Evolutionary conservation across 352 stramenopile genomes (phyloP), one percentile per base, ranked within the genome.

Genomic region (Pythium phragmiticola): DNA sequence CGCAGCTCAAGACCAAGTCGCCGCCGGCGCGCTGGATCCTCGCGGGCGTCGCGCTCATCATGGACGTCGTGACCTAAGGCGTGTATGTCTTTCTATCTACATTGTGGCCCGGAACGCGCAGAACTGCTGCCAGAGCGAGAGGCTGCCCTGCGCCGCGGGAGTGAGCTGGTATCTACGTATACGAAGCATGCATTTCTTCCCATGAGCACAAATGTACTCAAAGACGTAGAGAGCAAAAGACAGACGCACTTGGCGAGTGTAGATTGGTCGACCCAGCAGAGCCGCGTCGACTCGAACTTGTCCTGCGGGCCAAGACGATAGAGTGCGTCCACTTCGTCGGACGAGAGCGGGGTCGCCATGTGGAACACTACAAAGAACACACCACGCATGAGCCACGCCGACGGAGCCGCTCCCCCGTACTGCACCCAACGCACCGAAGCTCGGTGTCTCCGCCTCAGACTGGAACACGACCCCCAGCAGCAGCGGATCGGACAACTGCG

Each of bases 1-100:
- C 96, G 5, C 96, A 99, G 70, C 87, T 99, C 61, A 99, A 98
- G 76, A 99, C 97, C 54, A 98, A 98, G 66, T 96, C 90, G 4
- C 90, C 95, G 1, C 80, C 95, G 0, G 90, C 91, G 9, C 76
- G 96, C 17, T 99, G 97, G 97, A 78, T 98, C 6, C 79, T 99
- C 23, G 97, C 97, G 3, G 95, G 97, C 23, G 95, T 99, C 34
- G 92, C 94, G 16, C 80, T 99, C 9, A 97, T 99, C 67, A 97
- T 98, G 77, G 97, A 99, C 49, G 84, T 95, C n/a, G 80, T 88
- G 39, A 23, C 21, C 6, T 60, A 51, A 59, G 23, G 26, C 2
- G 39, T 46, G 13, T n/a, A 42, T 50, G 6, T 46, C 14, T 8
- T 46, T 19, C 5, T n/a, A 14, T 61, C 9, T 61, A 61, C 51